Percentiles rank a stretch among this genome's conserved stretches.
These are phyloP conservation scores for Dendrobium huoshanense DNA, from an alignment of 106 monocot species.

Conservation along the genomic window DNA sequence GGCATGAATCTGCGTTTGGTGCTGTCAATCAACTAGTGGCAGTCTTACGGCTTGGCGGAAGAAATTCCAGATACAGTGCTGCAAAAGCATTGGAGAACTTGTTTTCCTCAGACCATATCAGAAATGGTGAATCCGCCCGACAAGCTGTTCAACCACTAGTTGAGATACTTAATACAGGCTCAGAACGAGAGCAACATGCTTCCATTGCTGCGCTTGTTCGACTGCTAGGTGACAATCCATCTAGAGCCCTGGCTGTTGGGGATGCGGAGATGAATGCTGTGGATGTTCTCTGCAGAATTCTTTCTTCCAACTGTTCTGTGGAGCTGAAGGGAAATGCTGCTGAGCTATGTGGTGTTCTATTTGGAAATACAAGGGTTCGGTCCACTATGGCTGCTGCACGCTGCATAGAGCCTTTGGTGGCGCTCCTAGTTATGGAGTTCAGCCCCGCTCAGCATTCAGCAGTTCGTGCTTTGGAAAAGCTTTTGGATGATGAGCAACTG, in stretches of 20 bases:
- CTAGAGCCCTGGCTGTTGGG: conserved; percentile 62
- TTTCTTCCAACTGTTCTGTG: conserved; percentile 70
- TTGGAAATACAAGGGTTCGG: conserved; percentile 78
- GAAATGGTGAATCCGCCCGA: conserved; percentile 65
- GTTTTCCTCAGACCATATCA: conserved; percentile 90
- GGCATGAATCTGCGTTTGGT: conserved; percentile 68
- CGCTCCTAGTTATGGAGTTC: conserved; percentile 49
- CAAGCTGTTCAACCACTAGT: conserved; percentile 88
- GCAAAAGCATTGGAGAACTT: conserved; percentile 93
- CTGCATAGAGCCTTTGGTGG: conserved; percentile 89
- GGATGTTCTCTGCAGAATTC: conserved; percentile 92
- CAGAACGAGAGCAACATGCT: conserved; percentile 94
- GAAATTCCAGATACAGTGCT: conserved; percentile 93
- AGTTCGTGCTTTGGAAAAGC: conserved; percentile 80
- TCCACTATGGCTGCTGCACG: conserved; percentile 80
- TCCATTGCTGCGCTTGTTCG: conserved; percentile 84
- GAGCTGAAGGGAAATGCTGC: conserved; percentile 96
- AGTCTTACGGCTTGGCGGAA: conserved; percentile 85
- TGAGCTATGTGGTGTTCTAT: conserved; percentile 88
- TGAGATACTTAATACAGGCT: conserved; percentile 83
- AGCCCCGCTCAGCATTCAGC: conserved; percentile 74
- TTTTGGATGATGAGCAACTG: conserved; percentile 93
- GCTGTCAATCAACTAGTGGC: conserved; percentile 91
- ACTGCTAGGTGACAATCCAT: conserved; percentile 69
- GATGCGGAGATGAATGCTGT: conserved; percentile 91